A percentile compares a stretch with the other conserved stretches of the same genome.
These are phyloP conservation scores for Fusarium protoensiforme DNA, from an alignment of 2,329 filamentous ascomycete species.

Conservation along the genomic window DNA sequence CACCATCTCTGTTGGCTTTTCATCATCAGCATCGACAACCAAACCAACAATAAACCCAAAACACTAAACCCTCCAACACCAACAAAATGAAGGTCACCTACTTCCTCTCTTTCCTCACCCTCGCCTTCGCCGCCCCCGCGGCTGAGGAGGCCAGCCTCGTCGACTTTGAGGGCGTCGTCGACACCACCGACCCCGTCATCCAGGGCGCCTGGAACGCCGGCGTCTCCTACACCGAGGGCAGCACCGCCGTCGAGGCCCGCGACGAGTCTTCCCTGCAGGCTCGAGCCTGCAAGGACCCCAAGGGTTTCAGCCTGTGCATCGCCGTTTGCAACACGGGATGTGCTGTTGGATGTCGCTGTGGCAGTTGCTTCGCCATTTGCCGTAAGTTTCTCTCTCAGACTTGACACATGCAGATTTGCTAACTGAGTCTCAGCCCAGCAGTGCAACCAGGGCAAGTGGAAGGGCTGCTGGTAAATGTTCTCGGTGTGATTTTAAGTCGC, in stretches of 20 bases:
- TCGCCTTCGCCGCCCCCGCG: background rate
- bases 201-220: background rate
- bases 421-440: background rate
- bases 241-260: background rate
- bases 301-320: background rate
- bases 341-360: background rate
- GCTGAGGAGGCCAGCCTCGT: background rate
- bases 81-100: background rate
- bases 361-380: slow-evolving; percentile 1
- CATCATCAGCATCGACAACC: background rate
- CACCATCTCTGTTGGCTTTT: background rate
- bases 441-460: background rate
- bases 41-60: background rate
- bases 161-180: background rate
- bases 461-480: background rate
- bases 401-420: background rate
- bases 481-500: background rate
- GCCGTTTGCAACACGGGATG: slow-evolving; percentile 1
- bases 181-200: background rate
- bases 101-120: background rate
- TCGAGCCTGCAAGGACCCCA: background rate
- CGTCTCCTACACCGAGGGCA: background rate
- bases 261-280: background rate
- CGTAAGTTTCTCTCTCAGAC: background rate
- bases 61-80: background rate